Evolutionary conservation across 371 early-diverging fungal genomes (phyloP).

Genomic region (Rhizopus delemar): DNA sequence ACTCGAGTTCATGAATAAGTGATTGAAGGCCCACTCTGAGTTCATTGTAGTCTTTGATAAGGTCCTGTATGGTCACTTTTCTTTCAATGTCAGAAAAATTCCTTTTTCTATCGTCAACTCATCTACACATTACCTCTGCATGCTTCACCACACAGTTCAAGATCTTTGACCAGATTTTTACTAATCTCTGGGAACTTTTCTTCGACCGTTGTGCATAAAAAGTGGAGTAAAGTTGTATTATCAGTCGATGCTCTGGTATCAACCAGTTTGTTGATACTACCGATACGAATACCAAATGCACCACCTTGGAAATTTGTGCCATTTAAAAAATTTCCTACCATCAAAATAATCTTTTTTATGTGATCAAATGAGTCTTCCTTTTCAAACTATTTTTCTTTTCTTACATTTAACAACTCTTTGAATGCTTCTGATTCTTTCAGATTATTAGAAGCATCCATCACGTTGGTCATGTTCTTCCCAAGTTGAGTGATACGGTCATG

Average conservation of each 20-base stretch:
- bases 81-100: background rate
- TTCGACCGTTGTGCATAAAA: conserved; percentile 70
- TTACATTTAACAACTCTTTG: conserved; percentile 56
- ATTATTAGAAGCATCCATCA: conserved; percentile 57
- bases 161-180: conserved; percentile 60
- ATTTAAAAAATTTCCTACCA: conserved; percentile 93
- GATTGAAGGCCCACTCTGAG: conserved; percentile 58
- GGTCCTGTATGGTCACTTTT: conserved; percentile 57
- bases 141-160: conserved; percentile 72
- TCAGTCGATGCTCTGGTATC: conserved; percentile 79
- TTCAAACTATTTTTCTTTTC: conserved; percentile 5
- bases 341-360: conserved; percentile 67
- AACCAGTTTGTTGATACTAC: conserved; percentile 83
- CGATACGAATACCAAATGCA: conserved; percentile 89
- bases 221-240: conserved; percentile 77
- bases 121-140: conserved; percentile 63
- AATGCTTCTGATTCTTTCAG: conserved; percentile 56
- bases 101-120: background rate
- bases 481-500: conserved; percentile 70
- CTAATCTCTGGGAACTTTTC: conserved; percentile 65
- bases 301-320: conserved; percentile 85
- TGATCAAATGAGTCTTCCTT: background rate
- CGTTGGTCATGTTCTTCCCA: conserved; percentile 57
- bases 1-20: conserved; percentile 49
- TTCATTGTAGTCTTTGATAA: conserved; percentile 59